These are phyloP conservation scores for Ambrosiella cleistominuta DNA, from an alignment of 2,329 filamentous ascomycete species.

Conservation along the genomic window DNA sequence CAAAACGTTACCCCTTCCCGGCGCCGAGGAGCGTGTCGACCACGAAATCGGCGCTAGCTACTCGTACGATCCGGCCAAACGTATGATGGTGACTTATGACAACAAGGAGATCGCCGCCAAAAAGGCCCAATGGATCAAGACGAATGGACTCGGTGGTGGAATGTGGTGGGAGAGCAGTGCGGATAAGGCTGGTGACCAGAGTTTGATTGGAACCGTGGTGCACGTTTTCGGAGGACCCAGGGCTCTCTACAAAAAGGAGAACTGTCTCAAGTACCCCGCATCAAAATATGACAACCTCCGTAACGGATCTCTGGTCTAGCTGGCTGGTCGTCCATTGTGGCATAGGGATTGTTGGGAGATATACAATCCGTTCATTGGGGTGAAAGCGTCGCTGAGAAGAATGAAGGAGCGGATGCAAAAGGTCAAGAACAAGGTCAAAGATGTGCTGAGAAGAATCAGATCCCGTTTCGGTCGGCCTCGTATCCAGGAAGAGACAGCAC, in stretches of 20 bases:
- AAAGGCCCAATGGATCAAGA: constrained; percentile 57
- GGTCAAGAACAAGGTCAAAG: background rate
- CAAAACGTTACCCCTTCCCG: constrained; percentile 60
- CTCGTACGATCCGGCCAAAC: constrained; percentile 48
- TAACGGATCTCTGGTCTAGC: constrained; percentile 30
- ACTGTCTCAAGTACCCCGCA: constrained; percentile 45
- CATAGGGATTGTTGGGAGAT: no score
- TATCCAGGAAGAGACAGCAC: background rate
- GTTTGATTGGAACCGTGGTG: constrained; percentile 51
- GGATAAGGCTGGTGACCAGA: constrained; percentile 47
- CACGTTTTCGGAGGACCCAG: constrained; percentile 36
- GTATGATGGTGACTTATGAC: constrained; percentile 64
- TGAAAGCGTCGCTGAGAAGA: no score
- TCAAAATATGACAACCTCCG: constrained; percentile 56
- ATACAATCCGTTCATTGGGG: no score
- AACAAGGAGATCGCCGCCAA: constrained; percentile 45
- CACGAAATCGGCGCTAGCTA: constrained; percentile 50
- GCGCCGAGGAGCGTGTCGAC: constrained; percentile 48
- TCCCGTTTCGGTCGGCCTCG: no score
- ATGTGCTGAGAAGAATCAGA: no score
- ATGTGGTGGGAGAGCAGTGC: constrained; percentile 96
- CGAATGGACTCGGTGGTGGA: constrained; percentile 56
- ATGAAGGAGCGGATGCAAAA: background rate
- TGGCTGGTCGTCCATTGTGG: background rate
- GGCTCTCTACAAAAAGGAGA: constrained; percentile 33